A percentile compares a stretch with the other conserved stretches of the same genome.
Conservation (phyloP, 2,329 filamentous ascomycete genomes). For the Penicillium sp. region DNA sequence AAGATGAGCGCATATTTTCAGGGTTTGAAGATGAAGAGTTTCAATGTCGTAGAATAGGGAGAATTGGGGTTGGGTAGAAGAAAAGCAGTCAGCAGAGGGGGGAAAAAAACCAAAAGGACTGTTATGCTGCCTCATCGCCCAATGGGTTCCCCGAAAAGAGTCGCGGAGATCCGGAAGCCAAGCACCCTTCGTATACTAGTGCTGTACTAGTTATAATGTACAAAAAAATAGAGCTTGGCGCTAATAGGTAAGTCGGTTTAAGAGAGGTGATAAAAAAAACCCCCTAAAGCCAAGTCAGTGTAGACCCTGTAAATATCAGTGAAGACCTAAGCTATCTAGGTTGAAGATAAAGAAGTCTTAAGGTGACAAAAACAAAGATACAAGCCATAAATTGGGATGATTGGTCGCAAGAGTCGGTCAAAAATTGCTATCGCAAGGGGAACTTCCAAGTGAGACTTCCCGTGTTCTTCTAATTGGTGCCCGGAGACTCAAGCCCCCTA, state of each 20-base stretch:
- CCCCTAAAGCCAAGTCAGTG: not conserved
- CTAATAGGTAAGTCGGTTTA: not conserved
- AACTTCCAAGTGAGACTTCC: not conserved
- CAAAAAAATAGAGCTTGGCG: not conserved
- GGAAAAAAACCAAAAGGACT: not conserved
- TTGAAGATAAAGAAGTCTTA: not conserved
- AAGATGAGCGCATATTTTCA: conserved; percentile 8
- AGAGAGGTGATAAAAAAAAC: too few species aligned
- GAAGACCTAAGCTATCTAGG: not conserved
- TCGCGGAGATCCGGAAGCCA: not conserved
- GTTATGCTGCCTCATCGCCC: not conserved
- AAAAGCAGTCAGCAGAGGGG: not conserved
- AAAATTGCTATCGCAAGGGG: not conserved
- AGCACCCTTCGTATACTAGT: not conserved
- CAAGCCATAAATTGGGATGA: not conserved
- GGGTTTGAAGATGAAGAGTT: not conserved
- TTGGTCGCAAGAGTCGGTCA: not conserved
- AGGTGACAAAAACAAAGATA: not conserved
- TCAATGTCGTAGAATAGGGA: not conserved
- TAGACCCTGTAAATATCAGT: not conserved
- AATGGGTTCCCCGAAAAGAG: not conserved
- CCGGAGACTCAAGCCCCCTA: not conserved
- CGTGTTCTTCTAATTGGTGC: not conserved
- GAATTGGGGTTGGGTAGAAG: not conserved
- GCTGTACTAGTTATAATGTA: not conserved